These are phyloP conservation scores for Calonectria honghensis DNA, from an alignment of 2,329 filamentous ascomycete species.

Conservation along the genomic window DNA sequence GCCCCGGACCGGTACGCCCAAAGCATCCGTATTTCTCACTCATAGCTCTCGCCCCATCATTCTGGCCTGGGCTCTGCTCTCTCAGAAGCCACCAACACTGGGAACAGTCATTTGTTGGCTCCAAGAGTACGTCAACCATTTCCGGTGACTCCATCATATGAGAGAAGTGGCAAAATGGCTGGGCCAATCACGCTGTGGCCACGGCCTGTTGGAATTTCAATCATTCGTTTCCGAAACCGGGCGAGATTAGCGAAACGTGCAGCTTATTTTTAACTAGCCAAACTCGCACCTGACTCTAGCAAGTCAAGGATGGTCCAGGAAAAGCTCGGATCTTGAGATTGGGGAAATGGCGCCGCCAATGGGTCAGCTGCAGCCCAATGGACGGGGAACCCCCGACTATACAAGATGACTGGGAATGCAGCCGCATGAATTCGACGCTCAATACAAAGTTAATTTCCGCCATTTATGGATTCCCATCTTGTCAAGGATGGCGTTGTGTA, in stretches of 20 bases:
- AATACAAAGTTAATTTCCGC: not conserved
- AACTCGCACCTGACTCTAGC: not conserved
- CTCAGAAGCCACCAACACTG: not conserved
- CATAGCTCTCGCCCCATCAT: not conserved
- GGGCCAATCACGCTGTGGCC: not conserved
- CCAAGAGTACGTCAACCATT: not conserved
- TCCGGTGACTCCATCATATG: not conserved
- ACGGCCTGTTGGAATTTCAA: not conserved
- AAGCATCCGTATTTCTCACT: not conserved
- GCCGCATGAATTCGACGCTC: not conserved
- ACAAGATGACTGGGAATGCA: not conserved
- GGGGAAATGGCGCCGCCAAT: not conserved
- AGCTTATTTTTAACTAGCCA: not conserved
- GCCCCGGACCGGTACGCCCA: not conserved
- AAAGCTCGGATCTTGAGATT: not conserved
- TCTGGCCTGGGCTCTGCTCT: not conserved
- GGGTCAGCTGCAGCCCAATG: not conserved
- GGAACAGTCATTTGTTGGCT: not conserved
- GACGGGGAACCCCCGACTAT: slow-evolving; percentile 6
- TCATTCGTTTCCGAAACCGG: not conserved
- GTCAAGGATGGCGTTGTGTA: too few species aligned
- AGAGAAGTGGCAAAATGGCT: not conserved
- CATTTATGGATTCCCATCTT: not conserved
- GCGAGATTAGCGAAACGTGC: not conserved
- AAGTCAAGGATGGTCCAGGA: not conserved